Conservation (phyloP, 768 basidiomycete species). For the Crucibulum laeve region DNA sequence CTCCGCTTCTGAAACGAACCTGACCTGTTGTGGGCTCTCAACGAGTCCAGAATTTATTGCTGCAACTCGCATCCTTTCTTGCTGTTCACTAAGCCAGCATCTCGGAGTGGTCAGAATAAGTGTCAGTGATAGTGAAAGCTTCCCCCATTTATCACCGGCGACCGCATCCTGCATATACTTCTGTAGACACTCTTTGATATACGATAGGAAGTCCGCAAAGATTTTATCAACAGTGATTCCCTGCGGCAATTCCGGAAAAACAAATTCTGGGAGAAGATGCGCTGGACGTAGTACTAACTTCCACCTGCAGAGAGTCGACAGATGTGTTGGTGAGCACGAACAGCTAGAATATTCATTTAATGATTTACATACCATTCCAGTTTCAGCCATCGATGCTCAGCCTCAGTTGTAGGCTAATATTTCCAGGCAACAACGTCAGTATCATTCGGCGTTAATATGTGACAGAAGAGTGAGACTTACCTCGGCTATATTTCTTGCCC, state of each 20-base stretch:
- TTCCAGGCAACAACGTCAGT: no score
- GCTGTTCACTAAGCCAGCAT: conserved; percentile 15
- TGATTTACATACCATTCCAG: conserved; percentile 17
- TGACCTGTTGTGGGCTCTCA: conserved; percentile 6
- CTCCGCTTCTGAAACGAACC: conserved; percentile 20
- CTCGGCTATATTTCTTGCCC: conserved; percentile 14
- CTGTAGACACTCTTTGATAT: conserved; percentile 15
- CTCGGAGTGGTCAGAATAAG: conserved; percentile 19
- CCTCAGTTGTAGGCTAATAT: not conserved
- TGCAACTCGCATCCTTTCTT: conserved; percentile 17
- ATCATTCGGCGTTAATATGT: not conserved
- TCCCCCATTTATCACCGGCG: conserved; percentile 10
- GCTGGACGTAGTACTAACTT: conserved; percentile 17
- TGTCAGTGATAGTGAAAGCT: conserved; percentile 10
- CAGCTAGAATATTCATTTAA: no score
- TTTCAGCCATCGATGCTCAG: conserved; percentile 7
- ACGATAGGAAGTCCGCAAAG: conserved; percentile 18
- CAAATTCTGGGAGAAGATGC: conserved; percentile 8
- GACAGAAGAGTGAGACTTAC: conserved; percentile 7
- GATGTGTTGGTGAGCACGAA: not conserved
- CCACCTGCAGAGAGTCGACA: conserved; percentile 13
- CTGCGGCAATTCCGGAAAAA: conserved; percentile 11
- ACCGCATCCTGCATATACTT: conserved; percentile 10
- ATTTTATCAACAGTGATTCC: conserved; percentile 13
- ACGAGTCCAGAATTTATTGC: conserved; percentile 17